Base-by-base conservation (phyloP, 2,329 filamentous ascomycete species). In the Zymoseptoria tritici region DNA sequence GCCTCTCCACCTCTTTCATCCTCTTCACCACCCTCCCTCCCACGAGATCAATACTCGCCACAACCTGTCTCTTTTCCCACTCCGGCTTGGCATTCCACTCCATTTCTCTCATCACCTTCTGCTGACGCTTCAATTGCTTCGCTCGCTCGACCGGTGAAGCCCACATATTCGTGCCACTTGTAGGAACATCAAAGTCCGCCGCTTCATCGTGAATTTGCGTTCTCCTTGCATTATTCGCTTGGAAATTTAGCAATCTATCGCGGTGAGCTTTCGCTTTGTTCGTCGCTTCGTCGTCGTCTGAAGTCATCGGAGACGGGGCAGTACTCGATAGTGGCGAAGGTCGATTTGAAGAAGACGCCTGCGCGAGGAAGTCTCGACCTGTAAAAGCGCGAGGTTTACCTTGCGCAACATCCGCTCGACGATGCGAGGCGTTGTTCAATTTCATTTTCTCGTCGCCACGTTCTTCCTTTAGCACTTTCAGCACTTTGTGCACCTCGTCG, bases 181-280 rank as follows among this genome's bases (percentile, higher is more conserved):
- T 79, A 0, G 85, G 83, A 0, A 84, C 84, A 65, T 89, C 86
- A 64, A 84, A 88, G 69, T 90, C 87, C 1, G 86, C 85, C 0
- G 91, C 91, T 76, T 96, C 91, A 68, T 97, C 92, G 46, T 91
- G 84, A 16, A 97, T 88, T 16, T 86, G 90, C 1, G 92, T 97
- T 51, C 92, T 81, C 60, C 84, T 83, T 0, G 91, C 90, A 66
- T 96, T 96, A 68, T 96, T 87, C 0, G 89, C 86, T 72, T 97
- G 92, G 72, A 91, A 96, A 1, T 80, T 81, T 9, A 96, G 81
- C 0, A 97, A 80, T 68, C 83, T 89, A 72, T 96, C 91, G 16
- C 91, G 81, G 68, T 96, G 91, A 64, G 87, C 85, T 58, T 86
- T 84, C 0, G 91, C 91, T 64, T 85, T 86, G 21, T 81, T 80